phyloP scores from a whole-genome alignment of 805 yeast species.

The Candida coquimbonensis region DNA sequence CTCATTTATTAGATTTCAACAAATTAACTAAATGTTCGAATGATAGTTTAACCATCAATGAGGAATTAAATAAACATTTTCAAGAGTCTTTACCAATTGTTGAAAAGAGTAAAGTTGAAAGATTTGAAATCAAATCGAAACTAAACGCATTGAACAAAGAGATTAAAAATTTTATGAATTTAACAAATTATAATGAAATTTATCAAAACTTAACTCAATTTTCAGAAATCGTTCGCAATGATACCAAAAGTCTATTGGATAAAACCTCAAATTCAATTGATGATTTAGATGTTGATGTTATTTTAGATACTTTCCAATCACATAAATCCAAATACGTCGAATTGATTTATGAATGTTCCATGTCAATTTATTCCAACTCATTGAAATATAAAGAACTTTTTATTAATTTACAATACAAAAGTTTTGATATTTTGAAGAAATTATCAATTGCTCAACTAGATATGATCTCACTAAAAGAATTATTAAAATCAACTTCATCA shows the following conservation, averaged over 20 bases:
- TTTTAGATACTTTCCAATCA: conserved; percentile 17
- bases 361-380: conserved; percentile 29
- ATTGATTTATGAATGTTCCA: conserved; percentile 28
- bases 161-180: conserved; percentile 25
- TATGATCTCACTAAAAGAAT: conserved; percentile 17
- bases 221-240: conserved; percentile 18
- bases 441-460: conserved; percentile 15
- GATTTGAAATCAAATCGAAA: conserved; percentile 30
- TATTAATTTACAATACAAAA: conserved; percentile 15
- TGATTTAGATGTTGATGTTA: conserved; percentile 15
- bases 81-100: conserved; percentile 29
- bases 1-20: conserved; percentile 8
- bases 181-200: conserved; percentile 14
- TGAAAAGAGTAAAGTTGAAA: conserved; percentile 30
- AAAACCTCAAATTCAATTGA: conserved; percentile 10
- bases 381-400: conserved; percentile 29
- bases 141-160: conserved; percentile 37
- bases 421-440: conserved; percentile 11
- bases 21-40: conserved; percentile 22
- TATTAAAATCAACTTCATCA: conserved; percentile 12
- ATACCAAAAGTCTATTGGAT: conserved; percentile 16
- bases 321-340: conserved; percentile 25
- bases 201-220: conserved; percentile 12
- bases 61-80: conserved; percentile 16
- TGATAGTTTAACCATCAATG: conserved; percentile 20